Evolutionary conservation across 2,329 filamentous ascomycete genomes (phyloP).

Genomic region (Exophiala sideris): DNA sequence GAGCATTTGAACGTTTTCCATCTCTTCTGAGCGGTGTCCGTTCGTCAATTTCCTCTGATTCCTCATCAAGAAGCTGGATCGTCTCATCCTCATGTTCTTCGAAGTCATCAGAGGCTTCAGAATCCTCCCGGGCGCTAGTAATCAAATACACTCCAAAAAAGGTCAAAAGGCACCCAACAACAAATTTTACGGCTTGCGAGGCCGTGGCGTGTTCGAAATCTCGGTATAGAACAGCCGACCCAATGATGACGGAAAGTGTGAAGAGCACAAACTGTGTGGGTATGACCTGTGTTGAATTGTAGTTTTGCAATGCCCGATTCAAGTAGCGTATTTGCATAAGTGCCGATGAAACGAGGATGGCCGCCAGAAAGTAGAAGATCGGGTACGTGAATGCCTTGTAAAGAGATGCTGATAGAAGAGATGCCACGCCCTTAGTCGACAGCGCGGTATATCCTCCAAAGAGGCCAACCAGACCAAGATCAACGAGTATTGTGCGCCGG

Average conservation of each 20-base stretch:
- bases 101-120: slow-evolving; percentile 59
- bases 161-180: slow-evolving; percentile 85
- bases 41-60: slow-evolving; percentile 32
- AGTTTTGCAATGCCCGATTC: slow-evolving; percentile 83
- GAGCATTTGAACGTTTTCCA: background rate
- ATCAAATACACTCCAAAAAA: slow-evolving; percentile 98
- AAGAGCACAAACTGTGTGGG: slow-evolving; percentile 97
- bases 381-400: slow-evolving; percentile 87
- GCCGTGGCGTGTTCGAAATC: slow-evolving; percentile 83
- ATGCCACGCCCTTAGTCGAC: slow-evolving; percentile 93
- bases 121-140: slow-evolving; percentile 71
- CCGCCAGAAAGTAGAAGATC: slow-evolving; percentile 80
- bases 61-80: slow-evolving; percentile 39
- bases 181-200: slow-evolving; percentile 74
- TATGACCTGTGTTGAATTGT: slow-evolving; percentile 96
- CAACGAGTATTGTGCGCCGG: slow-evolving; percentile 81
- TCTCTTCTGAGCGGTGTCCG: slow-evolving; percentile 20
- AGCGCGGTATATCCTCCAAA: slow-evolving; percentile 97
- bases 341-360: slow-evolving; percentile 76
- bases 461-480: slow-evolving; percentile 85
- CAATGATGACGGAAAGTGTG: slow-evolving; percentile 90
- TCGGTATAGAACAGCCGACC: slow-evolving; percentile 87
- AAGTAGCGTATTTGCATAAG: slow-evolving; percentile 97
- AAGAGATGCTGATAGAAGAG: slow-evolving; percentile 85
- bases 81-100: slow-evolving; percentile 59